Evolutionary conservation across 306 rosid species (phyloP), one percentile per base, ranked within the genome.

Genomic region (Vicia villosa): DNA sequence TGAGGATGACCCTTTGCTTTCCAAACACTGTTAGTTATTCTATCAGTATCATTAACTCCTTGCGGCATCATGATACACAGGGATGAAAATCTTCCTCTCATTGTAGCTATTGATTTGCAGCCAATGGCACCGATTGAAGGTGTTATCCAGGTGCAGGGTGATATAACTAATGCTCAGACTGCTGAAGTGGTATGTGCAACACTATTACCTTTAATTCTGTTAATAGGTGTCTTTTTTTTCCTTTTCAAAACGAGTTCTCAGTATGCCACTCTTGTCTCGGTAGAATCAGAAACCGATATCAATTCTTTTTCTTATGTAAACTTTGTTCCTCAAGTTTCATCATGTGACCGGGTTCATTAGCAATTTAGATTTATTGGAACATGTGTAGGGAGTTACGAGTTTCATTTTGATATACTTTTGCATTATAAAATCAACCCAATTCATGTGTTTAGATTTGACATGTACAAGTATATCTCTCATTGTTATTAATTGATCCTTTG

Each of bases 41-140:
- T 63, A 59, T 54, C 40, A 68, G 37, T 57, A 51, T 22, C 61
- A 13, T 83, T 45, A 84, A 68, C 82, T 68, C 30, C 70, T 72
- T 63, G 32, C 32, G 47, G 75, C 60, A 12, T 46, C 51, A 11
- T 54, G 28, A 40, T 73, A 54, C 85, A 87, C 83, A 94, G 97
- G 89, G 88, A 91, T 74, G 79, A 83, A 49, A 88, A 83, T 75
- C 87, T 81, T 74, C 97, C 99, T 26, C 96, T 94, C 79, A 91
- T 94, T 63, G 97, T 94, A 54, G 97, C 99, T 77, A 94, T 94
- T 78, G 99, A 94, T 88, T 85, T 94, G 82, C 99, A 94, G 83
- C 99, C 99, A 57, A 94, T 94, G 99, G 99, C 99, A 66, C 97
- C 99, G 30, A 94, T 91, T 65, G 99, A 94, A 83, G 99, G 99